Percentiles rank a stretch among this genome's conserved stretches.
phyloP scores from a whole-genome alignment of 2,329 filamentous ascomycete genomes.

The Stenocarpella maydis region DNA sequence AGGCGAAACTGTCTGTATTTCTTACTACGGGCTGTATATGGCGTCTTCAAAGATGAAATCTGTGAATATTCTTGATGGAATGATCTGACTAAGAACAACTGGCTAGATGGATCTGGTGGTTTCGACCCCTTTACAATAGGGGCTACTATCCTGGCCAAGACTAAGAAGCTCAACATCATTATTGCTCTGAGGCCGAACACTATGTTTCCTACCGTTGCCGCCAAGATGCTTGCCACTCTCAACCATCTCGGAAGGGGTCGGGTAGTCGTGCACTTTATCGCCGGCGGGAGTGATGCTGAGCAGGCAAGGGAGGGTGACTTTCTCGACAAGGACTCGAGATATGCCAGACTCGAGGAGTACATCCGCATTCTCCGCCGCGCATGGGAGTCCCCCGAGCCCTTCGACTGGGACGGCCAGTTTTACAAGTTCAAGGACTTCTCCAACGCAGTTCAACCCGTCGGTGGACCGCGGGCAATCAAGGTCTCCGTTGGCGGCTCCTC shows the following conservation, averaged over 20 bases:
- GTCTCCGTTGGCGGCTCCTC: conserved; percentile 68
- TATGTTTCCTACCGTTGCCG: conserved; percentile 68
- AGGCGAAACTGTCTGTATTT: neutral
- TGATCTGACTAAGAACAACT: neutral
- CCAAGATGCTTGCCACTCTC: conserved; percentile 67
- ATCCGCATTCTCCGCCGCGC: conserved; percentile 67
- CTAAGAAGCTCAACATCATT: conserved; percentile 67
- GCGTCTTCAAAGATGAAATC: neutral
- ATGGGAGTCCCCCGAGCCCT: conserved; percentile 64
- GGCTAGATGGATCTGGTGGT: conserved; percentile 55
- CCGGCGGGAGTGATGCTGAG: conserved; percentile 66
- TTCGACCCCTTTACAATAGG: conserved; percentile 67
- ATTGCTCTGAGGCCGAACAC: conserved; percentile 70
- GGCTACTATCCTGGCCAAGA: conserved; percentile 63
- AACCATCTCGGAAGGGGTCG: conserved; percentile 66
- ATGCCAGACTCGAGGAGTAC: conserved; percentile 67
- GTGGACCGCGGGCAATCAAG: conserved; percentile 57
- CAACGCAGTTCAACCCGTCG: conserved; percentile 61
- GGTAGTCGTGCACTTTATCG: conserved; percentile 70
- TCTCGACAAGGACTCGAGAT: conserved; percentile 64
- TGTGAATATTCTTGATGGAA: neutral
- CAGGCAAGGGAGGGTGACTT: conserved; percentile 69
- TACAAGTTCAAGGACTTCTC: conserved; percentile 67
- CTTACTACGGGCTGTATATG: neutral
- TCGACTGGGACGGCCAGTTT: conserved; percentile 68